Percentiles rank a stretch among this genome's conserved stretches.
Evolutionary conservation across 345 rosid species (phyloP).

Genomic region (Brassica incana): DNA sequence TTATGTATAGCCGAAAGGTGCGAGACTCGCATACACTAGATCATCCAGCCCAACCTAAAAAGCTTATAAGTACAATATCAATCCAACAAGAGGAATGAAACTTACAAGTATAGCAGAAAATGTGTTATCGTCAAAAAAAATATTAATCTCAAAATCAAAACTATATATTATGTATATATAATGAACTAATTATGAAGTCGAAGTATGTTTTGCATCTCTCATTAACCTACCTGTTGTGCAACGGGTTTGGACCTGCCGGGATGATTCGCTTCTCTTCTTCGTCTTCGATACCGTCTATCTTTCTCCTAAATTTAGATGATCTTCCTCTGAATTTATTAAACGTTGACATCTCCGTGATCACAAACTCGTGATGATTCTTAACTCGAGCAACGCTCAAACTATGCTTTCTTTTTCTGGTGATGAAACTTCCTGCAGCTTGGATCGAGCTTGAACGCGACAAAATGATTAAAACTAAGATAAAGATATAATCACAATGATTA

Average conservation of each 20-base stretch:
- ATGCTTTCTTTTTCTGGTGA: background rate
- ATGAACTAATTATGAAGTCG: background rate
- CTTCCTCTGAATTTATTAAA: conserved; percentile 8
- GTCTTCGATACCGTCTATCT: background rate
- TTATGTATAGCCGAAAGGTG: too few relatives aligned
- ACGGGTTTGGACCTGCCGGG: conserved; percentile 38
- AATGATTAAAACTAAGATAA: conserved; percentile 24
- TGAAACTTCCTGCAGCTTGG: conserved; percentile 20
- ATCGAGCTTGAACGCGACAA: conserved; percentile 24
- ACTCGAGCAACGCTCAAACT: conserved; percentile 6
- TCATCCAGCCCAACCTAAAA: background rate
- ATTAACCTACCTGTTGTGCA: conserved; percentile 31
- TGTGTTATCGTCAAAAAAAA: background rate
- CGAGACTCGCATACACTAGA: too few relatives aligned
- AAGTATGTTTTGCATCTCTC: background rate
- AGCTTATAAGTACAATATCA: background rate
- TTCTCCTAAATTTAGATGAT: conserved; percentile 9
- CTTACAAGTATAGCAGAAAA: background rate
- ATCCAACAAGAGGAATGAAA: background rate
- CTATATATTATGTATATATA: background rate
- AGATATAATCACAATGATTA: conserved; percentile 17
- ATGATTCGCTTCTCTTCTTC: conserved; percentile 35
- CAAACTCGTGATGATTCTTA: conserved; percentile 19
- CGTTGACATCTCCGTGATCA: conserved; percentile 25
- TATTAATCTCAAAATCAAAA: conserved; percentile 1